Evolutionary conservation across 2,329 filamentous ascomycete genomes (phyloP).

Genomic region (Aspergillus sp.): DNA sequence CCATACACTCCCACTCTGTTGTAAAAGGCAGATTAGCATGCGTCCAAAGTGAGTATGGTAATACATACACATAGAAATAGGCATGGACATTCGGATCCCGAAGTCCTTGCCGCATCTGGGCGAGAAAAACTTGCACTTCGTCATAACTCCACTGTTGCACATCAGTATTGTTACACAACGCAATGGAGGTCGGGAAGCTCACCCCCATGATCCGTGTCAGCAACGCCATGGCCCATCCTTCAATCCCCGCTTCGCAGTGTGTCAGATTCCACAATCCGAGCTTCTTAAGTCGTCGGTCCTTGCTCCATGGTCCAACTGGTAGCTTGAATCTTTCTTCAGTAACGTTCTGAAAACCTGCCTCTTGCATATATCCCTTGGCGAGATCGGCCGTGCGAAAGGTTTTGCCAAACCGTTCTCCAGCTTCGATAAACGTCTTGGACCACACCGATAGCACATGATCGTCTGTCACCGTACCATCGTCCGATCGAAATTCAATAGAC

Average conservation of each 20-base stretch:
- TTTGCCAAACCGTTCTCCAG: constrained; percentile 24
- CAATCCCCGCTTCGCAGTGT: constrained; percentile 24
- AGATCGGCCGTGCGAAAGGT: constrained; percentile 19
- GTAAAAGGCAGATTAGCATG: not conserved
- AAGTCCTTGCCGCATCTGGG: constrained; percentile 16
- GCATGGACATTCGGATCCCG: constrained; percentile 15
- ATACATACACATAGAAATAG: constrained; percentile 18
- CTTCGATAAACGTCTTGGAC: constrained; percentile 23
- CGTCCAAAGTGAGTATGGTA: not conserved
- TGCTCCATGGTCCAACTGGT: constrained; percentile 26
- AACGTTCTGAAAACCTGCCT: constrained; percentile 25
- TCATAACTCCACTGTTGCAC: constrained; percentile 13
- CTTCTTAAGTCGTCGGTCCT: constrained; percentile 20
- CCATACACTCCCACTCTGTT: constrained; percentile 12
- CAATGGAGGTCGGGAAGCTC: constrained; percentile 3
- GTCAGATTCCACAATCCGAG: constrained; percentile 22
- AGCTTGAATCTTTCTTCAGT: constrained; percentile 23
- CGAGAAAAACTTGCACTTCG: constrained; percentile 19
- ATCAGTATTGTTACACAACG: not conserved
- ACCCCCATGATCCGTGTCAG: constrained; percentile 24
- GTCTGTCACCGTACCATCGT: constrained; percentile 15
- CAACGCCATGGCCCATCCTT: constrained; percentile 27
- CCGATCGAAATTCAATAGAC: constrained; percentile 19
- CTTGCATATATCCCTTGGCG: constrained; percentile 18
- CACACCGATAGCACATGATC: constrained; percentile 20